Conservation (phyloP, 2,329 filamentous ascomycete species). For the Ambrosiella xylebori region DNA sequence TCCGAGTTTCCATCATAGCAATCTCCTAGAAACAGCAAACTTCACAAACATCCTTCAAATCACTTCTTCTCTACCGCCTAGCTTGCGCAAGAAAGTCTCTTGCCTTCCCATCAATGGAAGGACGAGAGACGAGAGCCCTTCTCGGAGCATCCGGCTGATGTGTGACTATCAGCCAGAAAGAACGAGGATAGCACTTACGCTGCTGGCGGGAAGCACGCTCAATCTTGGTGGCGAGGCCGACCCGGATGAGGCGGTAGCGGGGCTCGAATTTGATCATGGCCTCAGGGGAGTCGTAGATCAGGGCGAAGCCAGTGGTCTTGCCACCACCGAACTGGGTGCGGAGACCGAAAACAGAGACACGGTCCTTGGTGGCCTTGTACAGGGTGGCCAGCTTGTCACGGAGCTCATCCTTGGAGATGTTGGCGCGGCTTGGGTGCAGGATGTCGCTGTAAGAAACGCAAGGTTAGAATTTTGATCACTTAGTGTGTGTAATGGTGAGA, state of each 20-base stretch:
- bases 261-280: conserved; percentile 99
- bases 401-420: conserved; percentile 99
- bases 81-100: conserved; percentile 12
- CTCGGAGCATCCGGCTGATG: conserved; percentile 11
- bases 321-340: conserved; percentile 98
- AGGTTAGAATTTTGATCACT: conserved; percentile 13
- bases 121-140: conserved; percentile 12
- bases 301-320: conserved; percentile 98
- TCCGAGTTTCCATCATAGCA: not conserved
- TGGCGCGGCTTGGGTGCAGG: conserved; percentile 95
- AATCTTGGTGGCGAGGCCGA: conserved; percentile 82
- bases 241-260: conserved; percentile 87
- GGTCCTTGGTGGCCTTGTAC: conserved; percentile 97
- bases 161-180: conserved; percentile 4
- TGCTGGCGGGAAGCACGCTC: conserved; percentile 98
- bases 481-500: too few relatives aligned
- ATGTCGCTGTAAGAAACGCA: conserved; percentile 55
- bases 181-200: conserved; percentile 50
- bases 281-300: conserved; percentile 96
- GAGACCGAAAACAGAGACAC: conserved; percentile 96
- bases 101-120: conserved; percentile 10
- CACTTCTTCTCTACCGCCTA: not conserved
- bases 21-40: not conserved
- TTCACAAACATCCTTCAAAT: not conserved
- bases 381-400: conserved; percentile 82